Percentiles rank a stretch among this genome's conserved stretches.
phyloP scores from a whole-genome alignment of 129 eudicot species.

The Artemisia argyi region DNA sequence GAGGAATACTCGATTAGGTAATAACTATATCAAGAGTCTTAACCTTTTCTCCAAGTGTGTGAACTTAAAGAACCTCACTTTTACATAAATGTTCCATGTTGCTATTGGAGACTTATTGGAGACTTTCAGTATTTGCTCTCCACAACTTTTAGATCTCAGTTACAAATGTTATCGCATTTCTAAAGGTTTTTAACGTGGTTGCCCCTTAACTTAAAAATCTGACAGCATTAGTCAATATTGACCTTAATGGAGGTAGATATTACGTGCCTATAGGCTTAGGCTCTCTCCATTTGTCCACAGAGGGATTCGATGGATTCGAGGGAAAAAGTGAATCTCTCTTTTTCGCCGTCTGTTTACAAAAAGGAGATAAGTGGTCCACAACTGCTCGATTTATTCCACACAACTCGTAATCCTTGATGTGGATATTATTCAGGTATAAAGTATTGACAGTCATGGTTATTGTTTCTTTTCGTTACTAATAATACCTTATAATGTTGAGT shows the following conservation, averaged over 20 bases:
- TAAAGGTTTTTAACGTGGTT: background rate
- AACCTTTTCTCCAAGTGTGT: constrained; percentile 21
- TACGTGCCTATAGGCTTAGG: background rate
- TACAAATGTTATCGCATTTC: background rate
- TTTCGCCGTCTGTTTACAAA: background rate
- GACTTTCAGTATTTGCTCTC: background rate
- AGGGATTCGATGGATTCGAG: background rate
- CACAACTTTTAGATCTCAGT: background rate
- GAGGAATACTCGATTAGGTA: too few species aligned
- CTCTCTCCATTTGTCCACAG: background rate
- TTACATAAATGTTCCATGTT: background rate
- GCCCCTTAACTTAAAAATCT: constrained; percentile 13
- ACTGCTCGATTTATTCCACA: background rate
- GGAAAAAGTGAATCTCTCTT: background rate
- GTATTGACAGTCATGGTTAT: too few species aligned
- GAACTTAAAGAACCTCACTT: background rate
- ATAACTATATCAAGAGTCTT: too few species aligned
- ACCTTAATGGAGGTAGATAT: too few species aligned
- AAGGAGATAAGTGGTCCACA: background rate
- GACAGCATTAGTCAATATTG: background rate
- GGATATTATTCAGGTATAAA: too few species aligned
- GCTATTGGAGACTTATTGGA: too few species aligned
- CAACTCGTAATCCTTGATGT: too few species aligned
- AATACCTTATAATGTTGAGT: too few species aligned
- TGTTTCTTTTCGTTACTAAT: too few species aligned